Base-by-base conservation (phyloP, 371 early-diverging fungal genomes). In the Apophysomyces elegans region DNA sequence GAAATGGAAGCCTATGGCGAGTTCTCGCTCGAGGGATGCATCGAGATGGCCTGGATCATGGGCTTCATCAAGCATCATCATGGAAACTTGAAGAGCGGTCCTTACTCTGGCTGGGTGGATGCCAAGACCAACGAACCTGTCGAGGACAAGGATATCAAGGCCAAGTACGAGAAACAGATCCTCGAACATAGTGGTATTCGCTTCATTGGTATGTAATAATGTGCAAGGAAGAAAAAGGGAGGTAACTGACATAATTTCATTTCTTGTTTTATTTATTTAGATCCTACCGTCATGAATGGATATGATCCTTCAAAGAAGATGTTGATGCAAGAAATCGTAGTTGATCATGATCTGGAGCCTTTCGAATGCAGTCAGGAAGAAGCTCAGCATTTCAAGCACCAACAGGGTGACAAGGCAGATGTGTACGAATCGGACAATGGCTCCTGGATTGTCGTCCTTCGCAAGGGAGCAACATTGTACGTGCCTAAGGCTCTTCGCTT, bases 41-140 rank as follows among this genome's bases (percentile, higher is more conserved):
- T 97, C 70, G 97, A 97, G 81, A 90, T 97, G 89, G 96, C 98
- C 38, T 96, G 98, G 96, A 93, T 96, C 72, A 96, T 96, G 97
- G 96, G 96, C 65, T 89, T 84, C 73, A 95, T 97, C 78, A 93
- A 91, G 79, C 95, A 95, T 78, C 90, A 90, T 77, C 89, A 91
- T 67, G 97, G 96, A 43, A 90, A 89, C 46, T 85, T 96, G 71
- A 94, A 94, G 85, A 87, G 85, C 75, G 91, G 90, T 50, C 83
- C 83, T 76, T 95, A 96, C 86, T 86, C 93, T 77, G 98, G 98
- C 21, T 97, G 98, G 98, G 88, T 97, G 26, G 96, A 96, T 76
- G 89, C 90, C 64, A 91, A 91, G 81, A 86, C 96, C 65, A 87
- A 84, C 59, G 94, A 96, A 74, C 98, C 98, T 47, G 93, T 97